Percentiles rank a stretch among this genome's conserved stretches.
Conservation (phyloP, 1,284 basidiomycete species). For the Ganoderma lucidum region DNA sequence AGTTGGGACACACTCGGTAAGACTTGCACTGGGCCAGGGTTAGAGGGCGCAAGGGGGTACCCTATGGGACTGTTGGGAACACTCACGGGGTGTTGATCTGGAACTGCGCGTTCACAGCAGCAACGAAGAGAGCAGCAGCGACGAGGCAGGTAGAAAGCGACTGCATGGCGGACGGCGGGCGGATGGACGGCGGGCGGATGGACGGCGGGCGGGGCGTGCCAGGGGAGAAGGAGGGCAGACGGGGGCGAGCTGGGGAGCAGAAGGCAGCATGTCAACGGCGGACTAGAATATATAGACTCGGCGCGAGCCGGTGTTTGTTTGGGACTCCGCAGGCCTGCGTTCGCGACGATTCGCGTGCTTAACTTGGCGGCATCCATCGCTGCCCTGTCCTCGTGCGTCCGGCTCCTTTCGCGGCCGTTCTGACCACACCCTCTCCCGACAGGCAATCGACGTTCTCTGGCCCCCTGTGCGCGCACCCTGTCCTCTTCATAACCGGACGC, state of each 20-base stretch:
- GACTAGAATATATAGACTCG: conserved; percentile 31
- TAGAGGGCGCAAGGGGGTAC: neutral
- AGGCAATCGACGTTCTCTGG: neutral
- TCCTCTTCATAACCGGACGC: neutral
- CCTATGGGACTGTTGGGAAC: neutral
- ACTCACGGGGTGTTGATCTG: conserved; percentile 44
- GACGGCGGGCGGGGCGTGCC: conserved; percentile 32
- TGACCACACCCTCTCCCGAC: neutral
- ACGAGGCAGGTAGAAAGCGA: conserved; percentile 35
- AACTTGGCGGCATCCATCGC: conserved; percentile 8
- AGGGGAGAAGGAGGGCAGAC: conserved; percentile 26
- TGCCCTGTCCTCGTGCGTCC: neutral
- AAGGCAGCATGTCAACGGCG: conserved; percentile 22
- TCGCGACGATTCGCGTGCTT: neutral
- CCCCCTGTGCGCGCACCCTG: neutral
- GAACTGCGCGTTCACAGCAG: conserved; percentile 36
- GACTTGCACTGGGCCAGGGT: conserved; percentile 28
- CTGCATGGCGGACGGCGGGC: conserved; percentile 35
- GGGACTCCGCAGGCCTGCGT: conserved; percentile 26
- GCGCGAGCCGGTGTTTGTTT: conserved; percentile 36
- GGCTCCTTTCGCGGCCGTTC: neutral
- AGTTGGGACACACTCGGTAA: conserved; percentile 39
- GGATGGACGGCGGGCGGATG: conserved; percentile 27
- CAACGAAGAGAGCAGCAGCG: conserved; percentile 35
- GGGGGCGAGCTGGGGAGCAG: conserved; percentile 20